phyloP scores from a whole-genome alignment of 352 stramenopile genomes.

The Phytophthora colocasiae region DNA sequence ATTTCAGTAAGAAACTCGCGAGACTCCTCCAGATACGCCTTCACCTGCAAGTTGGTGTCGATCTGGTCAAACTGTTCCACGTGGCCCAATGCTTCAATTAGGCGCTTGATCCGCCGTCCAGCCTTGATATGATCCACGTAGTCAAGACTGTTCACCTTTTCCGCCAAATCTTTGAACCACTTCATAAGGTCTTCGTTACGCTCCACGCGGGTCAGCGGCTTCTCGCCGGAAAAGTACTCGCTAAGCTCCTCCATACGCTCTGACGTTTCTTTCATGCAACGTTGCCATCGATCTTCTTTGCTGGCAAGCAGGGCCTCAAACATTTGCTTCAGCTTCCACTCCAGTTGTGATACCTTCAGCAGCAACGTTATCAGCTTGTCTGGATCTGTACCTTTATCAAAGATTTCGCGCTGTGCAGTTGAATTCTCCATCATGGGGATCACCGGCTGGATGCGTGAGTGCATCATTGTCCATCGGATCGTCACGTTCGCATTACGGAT shows the following conservation, averaged over 20 bases:
- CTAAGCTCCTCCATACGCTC: constrained; percentile 94
- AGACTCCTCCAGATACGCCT: constrained; percentile 93
- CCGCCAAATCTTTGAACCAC: constrained; percentile 93
- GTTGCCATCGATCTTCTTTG: constrained; percentile 93
- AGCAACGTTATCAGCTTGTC: constrained; percentile 93
- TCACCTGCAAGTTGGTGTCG: constrained; percentile 95
- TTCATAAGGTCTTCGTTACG: constrained; percentile 94
- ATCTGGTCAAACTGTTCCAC: constrained; percentile 97
- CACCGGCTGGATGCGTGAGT: constrained; percentile 89
- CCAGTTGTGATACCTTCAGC: constrained; percentile 93
- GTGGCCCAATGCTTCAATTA: constrained; percentile 93
- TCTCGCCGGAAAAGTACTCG: constrained; percentile 95
- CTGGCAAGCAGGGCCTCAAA: constrained; percentile 89
- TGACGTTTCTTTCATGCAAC: constrained; percentile 87
- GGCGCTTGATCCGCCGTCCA: constrained; percentile 93
- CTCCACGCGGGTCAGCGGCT: constrained; percentile 92
- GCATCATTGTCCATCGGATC: constrained; percentile 94
- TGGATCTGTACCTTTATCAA: constrained; percentile 82
- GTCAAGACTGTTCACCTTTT: constrained; percentile 92
- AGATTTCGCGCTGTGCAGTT: constrained; percentile 80
- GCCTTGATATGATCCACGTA: constrained; percentile 94
- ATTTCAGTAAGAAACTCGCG: constrained; percentile 94
- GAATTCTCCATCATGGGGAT: constrained; percentile 92
- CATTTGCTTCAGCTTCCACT: constrained; percentile 96
- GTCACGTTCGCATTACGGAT: constrained; percentile 94